These are phyloP conservation scores for Mycena leptocephala DNA, from an alignment of 768 basidiomycete species.

Conservation along the genomic window DNA sequence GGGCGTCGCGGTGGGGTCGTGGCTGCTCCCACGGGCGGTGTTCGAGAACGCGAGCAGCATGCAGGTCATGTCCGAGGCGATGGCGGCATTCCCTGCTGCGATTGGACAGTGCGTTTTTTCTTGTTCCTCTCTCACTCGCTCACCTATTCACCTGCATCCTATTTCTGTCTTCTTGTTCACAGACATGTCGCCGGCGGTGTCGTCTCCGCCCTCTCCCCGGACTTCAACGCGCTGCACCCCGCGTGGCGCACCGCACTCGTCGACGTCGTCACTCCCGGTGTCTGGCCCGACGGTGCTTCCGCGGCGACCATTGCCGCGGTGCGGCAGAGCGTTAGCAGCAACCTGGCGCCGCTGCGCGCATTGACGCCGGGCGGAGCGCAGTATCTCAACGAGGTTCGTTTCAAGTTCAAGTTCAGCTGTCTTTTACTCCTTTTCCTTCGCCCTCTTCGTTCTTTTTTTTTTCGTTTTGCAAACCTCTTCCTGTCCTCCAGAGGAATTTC, in stretches of 20 bases:
- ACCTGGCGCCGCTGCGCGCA: background rate
- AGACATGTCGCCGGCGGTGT: background rate
- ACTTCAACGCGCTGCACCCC: background rate
- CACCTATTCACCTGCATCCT: background rate
- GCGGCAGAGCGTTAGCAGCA: background rate
- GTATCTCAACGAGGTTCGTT: background rate
- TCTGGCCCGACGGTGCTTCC: background rate
- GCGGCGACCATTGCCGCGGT: background rate
- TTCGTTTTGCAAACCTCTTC: background rate
- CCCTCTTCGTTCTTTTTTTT: background rate
- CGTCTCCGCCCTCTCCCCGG: background rate
- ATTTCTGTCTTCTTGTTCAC: too few relatives aligned
- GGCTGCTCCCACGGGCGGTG: background rate
- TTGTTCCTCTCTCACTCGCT: too few relatives aligned
- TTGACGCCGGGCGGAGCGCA: background rate
- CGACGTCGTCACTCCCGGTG: background rate
- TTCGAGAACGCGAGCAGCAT: background rate
- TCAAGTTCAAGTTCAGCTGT: background rate
- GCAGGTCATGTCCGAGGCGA: background rate
- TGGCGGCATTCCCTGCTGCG: background rate
- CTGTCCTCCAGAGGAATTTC: too few relatives aligned
- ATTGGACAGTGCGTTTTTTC: background rate
- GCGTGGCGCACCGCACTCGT: background rate
- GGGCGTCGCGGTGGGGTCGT: background rate
- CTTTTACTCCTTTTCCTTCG: background rate